Evolutionary conservation across 495 filamentous ascomycete species (phyloP), one percentile per base, ranked within the genome.

Genomic region (Letharia lupina): DNA sequence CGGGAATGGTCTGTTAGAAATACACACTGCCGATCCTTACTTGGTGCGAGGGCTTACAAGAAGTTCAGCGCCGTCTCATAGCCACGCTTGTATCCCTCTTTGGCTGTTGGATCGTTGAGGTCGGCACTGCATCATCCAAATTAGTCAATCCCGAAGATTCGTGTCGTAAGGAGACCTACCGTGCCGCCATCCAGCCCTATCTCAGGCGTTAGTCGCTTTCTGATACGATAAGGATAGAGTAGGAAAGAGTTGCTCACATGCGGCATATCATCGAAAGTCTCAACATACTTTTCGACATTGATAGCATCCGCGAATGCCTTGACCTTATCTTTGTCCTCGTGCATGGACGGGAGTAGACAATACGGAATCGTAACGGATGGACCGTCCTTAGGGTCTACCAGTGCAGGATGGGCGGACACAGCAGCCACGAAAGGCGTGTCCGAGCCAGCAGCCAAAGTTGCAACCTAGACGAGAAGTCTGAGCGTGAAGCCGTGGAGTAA

Each of bases 221-320:
- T 23, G 31, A 28, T 31, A 13, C 12, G 6, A 35, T 5, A 18
- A 18, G 15, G 13, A 2, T 7, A 15, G 18, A 16, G 50, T 6
- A 3, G 33, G 28, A 56, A 9, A 5, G 41, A 20, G 23, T n/a
- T 13, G 47, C 60, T 62, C 47, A 62, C 41, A 62, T 94, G 91
- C 64, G 92, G 84, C 81, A 93, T 90, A 67, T 87, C 85, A 13
- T 74, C 67, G 72, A 89, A 94, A 50, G 81, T 91, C 82, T 92
- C 87, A 31, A 94, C 86, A 71, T 89, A 78, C 72, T 91, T 86
- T 62, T 85, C 78, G 12, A 80, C 81, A 71, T 80, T 81, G 69
- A 95, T 75, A 37, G 83, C 85, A 48, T 78, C 78, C 75, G 89
- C 81, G 74, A 89, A 95, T 68, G 83, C 79, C 75, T 84, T 80